A percentile compares a stretch with the other conserved stretches of the same genome.
Evolutionary conservation across 805 yeast genomes (phyloP).

Genomic region (Pichia rugopelliculosa): DNA sequence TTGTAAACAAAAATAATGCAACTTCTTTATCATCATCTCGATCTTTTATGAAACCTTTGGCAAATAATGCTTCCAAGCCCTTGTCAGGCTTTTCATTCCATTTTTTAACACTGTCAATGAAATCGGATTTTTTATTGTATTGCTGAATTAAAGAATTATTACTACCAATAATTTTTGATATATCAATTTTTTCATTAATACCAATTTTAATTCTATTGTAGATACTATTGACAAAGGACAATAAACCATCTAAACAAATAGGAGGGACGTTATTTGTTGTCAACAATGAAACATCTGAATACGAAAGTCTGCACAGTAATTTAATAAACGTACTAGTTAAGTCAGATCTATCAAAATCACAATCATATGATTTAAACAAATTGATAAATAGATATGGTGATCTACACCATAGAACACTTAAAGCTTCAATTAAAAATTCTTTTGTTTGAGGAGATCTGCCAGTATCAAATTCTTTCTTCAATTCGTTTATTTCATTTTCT

Average conservation of each 20-base stretch:
- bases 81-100: conserved; percentile 75
- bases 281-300: conserved; percentile 75
- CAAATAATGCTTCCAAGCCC: conserved; percentile 62
- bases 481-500: conserved; percentile 23
- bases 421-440: conserved; percentile 77
- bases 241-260: conserved; percentile 79
- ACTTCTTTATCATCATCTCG: conserved; percentile 48
- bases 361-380: conserved; percentile 77
- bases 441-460: conserved; percentile 45
- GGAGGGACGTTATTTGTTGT: conserved; percentile 91
- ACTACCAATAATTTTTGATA: conserved; percentile 8
- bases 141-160: conserved; percentile 33
- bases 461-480: conserved; percentile 36
- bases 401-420: conserved; percentile 76
- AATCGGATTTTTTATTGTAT: conserved; percentile 58
- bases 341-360: conserved; percentile 82
- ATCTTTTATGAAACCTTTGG: conserved; percentile 53
- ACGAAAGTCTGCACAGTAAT: conserved; percentile 65
- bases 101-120: conserved; percentile 62
- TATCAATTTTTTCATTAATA: conserved; percentile 19
- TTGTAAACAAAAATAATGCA: conserved; percentile 68
- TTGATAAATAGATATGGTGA: conserved; percentile 71
- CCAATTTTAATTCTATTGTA: conserved; percentile 40
- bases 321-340: conserved; percentile 60
- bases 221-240: conserved; percentile 60